phyloP scores from a whole-genome alignment of 1,284 basidiomycete species.

The Ustilago curta region DNA sequence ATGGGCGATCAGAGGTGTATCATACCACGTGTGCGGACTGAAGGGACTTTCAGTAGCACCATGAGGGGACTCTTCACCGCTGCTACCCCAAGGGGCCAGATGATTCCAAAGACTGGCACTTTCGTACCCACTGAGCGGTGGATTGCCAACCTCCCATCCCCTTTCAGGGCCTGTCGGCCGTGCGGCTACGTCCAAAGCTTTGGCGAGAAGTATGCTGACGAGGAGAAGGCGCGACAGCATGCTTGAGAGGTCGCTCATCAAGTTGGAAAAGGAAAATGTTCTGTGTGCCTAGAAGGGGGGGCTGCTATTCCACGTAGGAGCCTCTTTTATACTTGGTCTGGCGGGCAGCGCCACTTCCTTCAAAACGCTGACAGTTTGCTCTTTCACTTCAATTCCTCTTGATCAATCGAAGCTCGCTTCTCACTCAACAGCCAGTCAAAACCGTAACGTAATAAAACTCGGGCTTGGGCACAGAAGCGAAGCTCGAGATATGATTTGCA shows the following conservation, averaged over 20 bases:
- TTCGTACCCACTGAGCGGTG: not conserved
- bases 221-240: not conserved
- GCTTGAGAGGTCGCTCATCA: not conserved
- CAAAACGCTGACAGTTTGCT: no score
- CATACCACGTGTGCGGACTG: not conserved
- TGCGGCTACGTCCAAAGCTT: not conserved
- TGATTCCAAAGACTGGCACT: not conserved
- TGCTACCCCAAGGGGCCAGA: not conserved
- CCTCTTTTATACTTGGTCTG: no score
- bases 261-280: not conserved
- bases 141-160: slow-evolving; percentile 7
- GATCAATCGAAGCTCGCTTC: no score
- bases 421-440: no score
- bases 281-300: no score
- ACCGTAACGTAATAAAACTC: no score
- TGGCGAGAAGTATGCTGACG: not conserved
- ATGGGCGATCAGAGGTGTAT: not conserved
- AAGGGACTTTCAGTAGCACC: not conserved
- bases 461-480: no score
- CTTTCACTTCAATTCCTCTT: no score
- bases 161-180: not conserved
- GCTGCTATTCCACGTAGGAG: no score
- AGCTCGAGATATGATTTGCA: no score
- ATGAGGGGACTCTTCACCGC: not conserved
- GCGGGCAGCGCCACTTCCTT: no score